phyloP scores from a whole-genome alignment of 2,329 filamentous ascomycete species.

The Fusarium succisae region DNA sequence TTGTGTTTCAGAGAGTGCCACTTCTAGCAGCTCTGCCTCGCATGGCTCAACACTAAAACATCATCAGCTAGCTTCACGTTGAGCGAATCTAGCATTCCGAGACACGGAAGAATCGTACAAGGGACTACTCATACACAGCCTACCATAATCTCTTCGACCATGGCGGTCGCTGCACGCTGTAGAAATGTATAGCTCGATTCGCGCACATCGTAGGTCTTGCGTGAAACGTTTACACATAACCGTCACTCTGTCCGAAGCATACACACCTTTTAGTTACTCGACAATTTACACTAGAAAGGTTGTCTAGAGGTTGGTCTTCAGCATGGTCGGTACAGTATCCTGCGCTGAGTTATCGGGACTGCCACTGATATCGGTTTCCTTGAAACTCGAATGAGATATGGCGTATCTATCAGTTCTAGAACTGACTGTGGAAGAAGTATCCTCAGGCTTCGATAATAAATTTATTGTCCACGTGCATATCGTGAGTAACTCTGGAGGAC shows the following conservation, averaged over 20 bases:
- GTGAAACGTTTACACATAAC: not conserved
- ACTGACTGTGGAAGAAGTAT: accelerated
- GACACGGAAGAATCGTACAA: accelerated
- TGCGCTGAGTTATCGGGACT: not conserved
- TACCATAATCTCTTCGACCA: not conserved
- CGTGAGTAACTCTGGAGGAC: not conserved
- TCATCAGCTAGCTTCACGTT: not conserved
- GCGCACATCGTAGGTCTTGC: not conserved
- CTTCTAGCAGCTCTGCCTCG: not conserved
- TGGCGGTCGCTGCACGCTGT: not conserved
- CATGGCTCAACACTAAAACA: not conserved
- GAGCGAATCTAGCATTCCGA: accelerated
- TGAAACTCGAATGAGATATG: too few relatives aligned
- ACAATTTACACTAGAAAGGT: not conserved
- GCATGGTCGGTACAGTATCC: not conserved
- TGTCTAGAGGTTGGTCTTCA: not conserved
- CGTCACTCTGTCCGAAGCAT: not conserved
- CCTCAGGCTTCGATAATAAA: not conserved
- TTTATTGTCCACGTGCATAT: not conserved
- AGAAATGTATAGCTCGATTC: not conserved
- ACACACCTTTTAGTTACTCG: accelerated
- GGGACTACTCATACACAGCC: not conserved
- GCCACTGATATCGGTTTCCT: not conserved
- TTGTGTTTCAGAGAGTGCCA: not conserved
- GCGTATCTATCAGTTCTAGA: not conserved